Evolutionary conservation across 169 alveolate genomes (phyloP).

Genomic region (Eimeria tenella): DNA sequence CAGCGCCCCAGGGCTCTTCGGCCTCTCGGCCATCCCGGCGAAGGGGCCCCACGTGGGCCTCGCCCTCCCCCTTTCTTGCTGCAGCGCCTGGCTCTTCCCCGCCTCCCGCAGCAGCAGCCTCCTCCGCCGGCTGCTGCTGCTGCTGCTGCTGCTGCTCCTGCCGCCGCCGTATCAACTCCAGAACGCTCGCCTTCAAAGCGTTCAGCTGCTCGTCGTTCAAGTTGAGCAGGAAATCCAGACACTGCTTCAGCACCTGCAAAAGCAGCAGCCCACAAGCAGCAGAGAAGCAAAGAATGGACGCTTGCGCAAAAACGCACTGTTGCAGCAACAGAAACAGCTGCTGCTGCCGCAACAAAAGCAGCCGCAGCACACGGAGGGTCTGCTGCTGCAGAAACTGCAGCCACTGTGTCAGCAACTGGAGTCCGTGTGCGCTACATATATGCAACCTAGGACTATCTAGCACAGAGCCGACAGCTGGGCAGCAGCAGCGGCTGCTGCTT

Average conservation of each 20-base stretch:
- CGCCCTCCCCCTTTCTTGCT: not conserved
- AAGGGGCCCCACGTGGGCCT: not conserved
- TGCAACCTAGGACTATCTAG: too few relatives aligned
- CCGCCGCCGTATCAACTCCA: slow-evolving; percentile 12
- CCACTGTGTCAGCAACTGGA: too few relatives aligned
- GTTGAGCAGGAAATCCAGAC: slow-evolving; percentile 67
- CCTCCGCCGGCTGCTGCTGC: not conserved
- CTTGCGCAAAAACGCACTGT: not conserved
- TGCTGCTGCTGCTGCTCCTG: not conserved
- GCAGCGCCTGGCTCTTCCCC: not conserved
- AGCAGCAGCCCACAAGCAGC: not conserved
- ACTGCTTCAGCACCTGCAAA: slow-evolving; percentile 65
- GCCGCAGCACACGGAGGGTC: not conserved
- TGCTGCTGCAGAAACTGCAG: not conserved
- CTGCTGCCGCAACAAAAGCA: not conserved
- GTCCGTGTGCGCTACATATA: too few relatives aligned
- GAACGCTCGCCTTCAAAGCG: slow-evolving; percentile 33
- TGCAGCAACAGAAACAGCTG: not conserved
- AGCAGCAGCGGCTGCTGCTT: not conserved
- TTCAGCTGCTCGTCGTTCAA: slow-evolving; percentile 69
- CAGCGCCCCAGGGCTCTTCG: slow-evolving; percentile 23
- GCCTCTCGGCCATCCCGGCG: slow-evolving; percentile 28
- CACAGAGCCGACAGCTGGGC: not conserved
- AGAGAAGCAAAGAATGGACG: too few relatives aligned
- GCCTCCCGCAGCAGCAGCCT: not conserved